phyloP scores from a whole-genome alignment of 1,284 basidiomycete genomes.

The Fomitopsis betulina region DNA sequence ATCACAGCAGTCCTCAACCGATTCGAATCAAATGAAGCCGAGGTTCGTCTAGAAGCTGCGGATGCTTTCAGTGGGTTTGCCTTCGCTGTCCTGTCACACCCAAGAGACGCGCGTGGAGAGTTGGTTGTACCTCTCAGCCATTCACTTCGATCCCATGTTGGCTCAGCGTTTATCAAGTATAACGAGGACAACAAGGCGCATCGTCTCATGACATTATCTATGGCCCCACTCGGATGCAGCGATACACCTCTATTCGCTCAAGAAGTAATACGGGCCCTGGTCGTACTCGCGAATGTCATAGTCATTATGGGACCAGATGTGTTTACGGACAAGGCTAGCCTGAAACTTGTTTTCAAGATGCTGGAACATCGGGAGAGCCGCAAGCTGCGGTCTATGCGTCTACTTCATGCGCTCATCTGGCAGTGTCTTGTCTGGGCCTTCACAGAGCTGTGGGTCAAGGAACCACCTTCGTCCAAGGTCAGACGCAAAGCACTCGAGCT shows the following conservation, averaged over 20 bases:
- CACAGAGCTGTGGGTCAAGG: slow-evolving; percentile 23
- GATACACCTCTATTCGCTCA: slow-evolving; percentile 21
- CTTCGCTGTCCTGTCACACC: slow-evolving; percentile 20
- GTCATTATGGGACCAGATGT: slow-evolving; percentile 41
- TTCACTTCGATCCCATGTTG: slow-evolving; percentile 26
- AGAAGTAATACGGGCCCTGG: slow-evolving; percentile 31
- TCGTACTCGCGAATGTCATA: slow-evolving; percentile 42
- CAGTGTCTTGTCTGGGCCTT: slow-evolving; percentile 53
- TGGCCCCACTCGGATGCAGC: slow-evolving; percentile 17
- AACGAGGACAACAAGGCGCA: not conserved
- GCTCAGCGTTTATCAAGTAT: slow-evolving; percentile 16
- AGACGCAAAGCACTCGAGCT: slow-evolving; percentile 32
- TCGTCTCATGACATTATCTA: slow-evolving; percentile 15
- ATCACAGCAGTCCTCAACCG: slow-evolving; percentile 34
- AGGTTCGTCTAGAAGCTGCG: slow-evolving; percentile 35
- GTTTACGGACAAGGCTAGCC: slow-evolving; percentile 34
- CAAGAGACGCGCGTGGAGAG: slow-evolving; percentile 6
- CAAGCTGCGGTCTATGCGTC: slow-evolving; percentile 28
- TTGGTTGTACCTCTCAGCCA: slow-evolving; percentile 13
- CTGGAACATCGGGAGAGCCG: slow-evolving; percentile 30
- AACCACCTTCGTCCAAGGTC: slow-evolving; percentile 3
- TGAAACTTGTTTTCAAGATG: slow-evolving; percentile 37
- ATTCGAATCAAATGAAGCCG: slow-evolving; percentile 28
- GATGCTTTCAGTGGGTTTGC: slow-evolving; percentile 39
- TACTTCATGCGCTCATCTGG: slow-evolving; percentile 45